phyloP scores from a whole-genome alignment of 2,329 filamentous ascomycete species.

The Cryphonectria nitschkei region DNA sequence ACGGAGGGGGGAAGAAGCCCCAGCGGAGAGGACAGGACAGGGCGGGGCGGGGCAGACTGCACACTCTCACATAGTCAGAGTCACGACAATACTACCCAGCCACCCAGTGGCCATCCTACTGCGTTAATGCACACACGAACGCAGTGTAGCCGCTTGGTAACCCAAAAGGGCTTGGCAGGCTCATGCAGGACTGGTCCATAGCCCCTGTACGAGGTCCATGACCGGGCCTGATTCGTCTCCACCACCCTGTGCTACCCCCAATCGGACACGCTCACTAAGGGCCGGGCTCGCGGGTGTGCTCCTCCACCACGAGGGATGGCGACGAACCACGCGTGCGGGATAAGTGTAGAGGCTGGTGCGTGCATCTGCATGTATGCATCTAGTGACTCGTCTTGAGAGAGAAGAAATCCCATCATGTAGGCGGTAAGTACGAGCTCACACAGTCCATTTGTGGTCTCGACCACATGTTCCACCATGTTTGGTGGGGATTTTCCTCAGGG shows the following conservation, averaged over 20 bases:
- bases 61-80: background rate
- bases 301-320: constrained; percentile 15
- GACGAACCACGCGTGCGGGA: constrained; percentile 28
- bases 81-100: background rate
- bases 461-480: background rate
- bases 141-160: constrained; percentile 21
- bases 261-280: constrained; percentile 13
- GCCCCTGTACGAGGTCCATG: constrained; percentile 20
- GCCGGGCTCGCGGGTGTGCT: constrained; percentile 17
- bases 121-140: background rate
- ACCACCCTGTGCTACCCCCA: constrained; percentile 25
- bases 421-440: background rate
- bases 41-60: background rate
- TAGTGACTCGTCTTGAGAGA: background rate
- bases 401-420: background rate
- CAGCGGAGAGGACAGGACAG: background rate
- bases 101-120: background rate
- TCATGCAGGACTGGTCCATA: constrained; percentile 3
- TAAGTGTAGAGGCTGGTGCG: constrained; percentile 13
- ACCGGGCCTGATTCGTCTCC: constrained; percentile 22
- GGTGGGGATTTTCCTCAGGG: background rate
- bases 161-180: constrained; percentile 27
- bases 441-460: background rate
- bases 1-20: background rate
- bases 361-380: constrained; percentile 3